These are phyloP conservation scores for Boletus mariae DNA, from an alignment of 1,284 basidiomycete species.

Conservation along the genomic window DNA sequence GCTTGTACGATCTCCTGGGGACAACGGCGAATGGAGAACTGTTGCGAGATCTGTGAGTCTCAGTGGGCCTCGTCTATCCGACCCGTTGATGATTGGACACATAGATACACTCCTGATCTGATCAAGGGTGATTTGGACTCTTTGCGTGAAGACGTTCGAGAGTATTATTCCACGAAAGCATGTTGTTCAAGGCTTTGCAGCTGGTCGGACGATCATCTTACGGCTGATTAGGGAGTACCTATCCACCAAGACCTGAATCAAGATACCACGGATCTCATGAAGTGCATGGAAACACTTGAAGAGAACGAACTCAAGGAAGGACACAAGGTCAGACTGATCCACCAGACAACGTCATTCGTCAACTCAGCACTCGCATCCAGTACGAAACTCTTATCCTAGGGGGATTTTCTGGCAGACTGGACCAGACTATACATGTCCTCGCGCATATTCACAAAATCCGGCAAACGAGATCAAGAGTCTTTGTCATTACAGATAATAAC, in stretches of 20 bases:
- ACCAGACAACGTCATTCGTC: too few relatives aligned
- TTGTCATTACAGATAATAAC: slow-evolving; percentile 82
- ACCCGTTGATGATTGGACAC: slow-evolving; percentile 4
- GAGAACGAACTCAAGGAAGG: slow-evolving; percentile 45
- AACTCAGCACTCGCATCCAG: slow-evolving; percentile 21
- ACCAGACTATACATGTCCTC: slow-evolving; percentile 91
- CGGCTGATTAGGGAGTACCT: slow-evolving; percentile 53
- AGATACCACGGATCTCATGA: slow-evolving; percentile 92
- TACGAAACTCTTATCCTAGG: slow-evolving; percentile 81
- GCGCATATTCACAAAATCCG: slow-evolving; percentile 84
- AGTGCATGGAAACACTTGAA: slow-evolving; percentile 71
- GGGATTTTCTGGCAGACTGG: slow-evolving; percentile 86
- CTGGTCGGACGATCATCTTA: slow-evolving; percentile 6
- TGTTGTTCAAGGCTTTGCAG: slow-evolving; percentile 14
- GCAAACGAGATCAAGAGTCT: slow-evolving; percentile 57
- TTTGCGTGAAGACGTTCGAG: slow-evolving; percentile 67
- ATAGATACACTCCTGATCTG: slow-evolving; percentile 74
- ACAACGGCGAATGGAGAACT: slow-evolving; percentile 17
- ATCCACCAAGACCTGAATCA: slow-evolving; percentile 71
- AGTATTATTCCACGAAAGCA: slow-evolving; percentile 65
- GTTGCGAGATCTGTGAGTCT: slow-evolving; percentile 31
- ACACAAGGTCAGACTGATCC: slow-evolving; percentile 31
- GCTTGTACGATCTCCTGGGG: slow-evolving; percentile 65
- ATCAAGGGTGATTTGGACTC: slow-evolving; percentile 96
- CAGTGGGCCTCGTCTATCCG: neutral